Percentiles rank a stretch among this genome's conserved stretches.
phyloP scores from a whole-genome alignment of 129 eudicot genomes.

The Rutidosis leptorrhynchoides region DNA sequence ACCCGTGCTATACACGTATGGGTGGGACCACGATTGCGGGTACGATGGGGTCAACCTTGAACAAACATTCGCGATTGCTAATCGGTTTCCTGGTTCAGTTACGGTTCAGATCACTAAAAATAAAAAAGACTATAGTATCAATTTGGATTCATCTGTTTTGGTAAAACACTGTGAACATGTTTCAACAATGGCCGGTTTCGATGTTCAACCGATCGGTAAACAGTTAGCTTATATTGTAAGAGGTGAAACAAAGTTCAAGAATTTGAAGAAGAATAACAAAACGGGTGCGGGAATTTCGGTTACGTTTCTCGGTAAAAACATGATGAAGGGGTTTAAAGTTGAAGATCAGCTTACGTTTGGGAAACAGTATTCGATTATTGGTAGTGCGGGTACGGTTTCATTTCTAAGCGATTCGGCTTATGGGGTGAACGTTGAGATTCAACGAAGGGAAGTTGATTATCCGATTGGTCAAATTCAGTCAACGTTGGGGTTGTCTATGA shows the following conservation, averaged over 20 bases:
- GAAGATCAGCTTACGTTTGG: conserved; percentile 79
- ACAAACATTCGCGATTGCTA: conserved; percentile 55
- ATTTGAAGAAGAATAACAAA: conserved; percentile 74
- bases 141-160: conserved; percentile 71
- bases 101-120: conserved; percentile 72
- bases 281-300: conserved; percentile 73
- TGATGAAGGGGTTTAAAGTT: conserved; percentile 70
- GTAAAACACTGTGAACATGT: conserved; percentile 68
- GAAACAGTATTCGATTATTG: conserved; percentile 57
- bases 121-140: conserved; percentile 80
- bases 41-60: conserved; percentile 89
- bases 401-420: conserved; percentile 69
- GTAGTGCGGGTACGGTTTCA: conserved; percentile 73
- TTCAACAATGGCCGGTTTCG: conserved; percentile 83
- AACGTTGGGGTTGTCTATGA: conserved; percentile 47
- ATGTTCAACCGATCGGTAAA: conserved; percentile 71
- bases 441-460: conserved; percentile 58
- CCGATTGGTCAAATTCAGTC: conserved; percentile 89
- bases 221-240: conserved; percentile 80
- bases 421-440: conserved; percentile 82
- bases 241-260: conserved; percentile 84
- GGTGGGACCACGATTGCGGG: conserved; percentile 98
- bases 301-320: conserved; percentile 74
- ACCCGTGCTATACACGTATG: conserved; percentile 73
- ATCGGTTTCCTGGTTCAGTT: conserved; percentile 55